Base-by-base conservation (phyloP, 768 basidiomycete species). In the Hygrophorus pudorinus region DNA sequence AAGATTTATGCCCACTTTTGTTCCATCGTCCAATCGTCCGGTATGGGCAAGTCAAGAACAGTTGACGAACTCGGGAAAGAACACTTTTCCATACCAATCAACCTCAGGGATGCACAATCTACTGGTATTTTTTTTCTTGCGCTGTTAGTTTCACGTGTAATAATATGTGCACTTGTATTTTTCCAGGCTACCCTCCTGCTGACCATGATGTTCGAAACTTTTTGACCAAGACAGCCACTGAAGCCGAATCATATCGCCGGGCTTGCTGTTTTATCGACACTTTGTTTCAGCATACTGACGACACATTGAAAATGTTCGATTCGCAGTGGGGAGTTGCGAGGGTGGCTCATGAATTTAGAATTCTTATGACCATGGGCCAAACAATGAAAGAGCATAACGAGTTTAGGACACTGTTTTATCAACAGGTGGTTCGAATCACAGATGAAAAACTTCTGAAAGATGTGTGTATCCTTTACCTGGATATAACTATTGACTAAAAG, bases 1-100 rank as follows among this genome's bases (percentile, higher is more conserved):
- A 10, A 24, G n/a, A 24, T 16, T 17, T 31, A 48, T 28, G 42
- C 41, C 18, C 29, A 37, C 16, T 42, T 14, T 33, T 5, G 35
- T 13, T 9, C 38, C 10, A 31, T 48, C 13, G 42, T 48, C 12
- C 47, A 48, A 40, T 48, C 42, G 2, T 48, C 42, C 11, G 42
- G 41, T 11, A 48, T 39, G 18, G 47, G 47, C 4, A 44, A 48
- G 18, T 48, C 42, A 28, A 43, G 47, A 29, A 20, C 33, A 12
- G 24, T 48, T 2, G 47, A 48, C 35, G 36, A 44, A 34, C 21
- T 48, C 18, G 20, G 10, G 14, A 48, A 43, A 28, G 17, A 31
- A 9, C 14, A 17, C 33, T 38, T 48, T 14, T 21, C 38, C 14
- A 38, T 48, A 17, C 47, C 42, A 13, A 16, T 48, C 17, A 38